Base-by-base conservation (phyloP, 768 basidiomycete species). In the Suillus spraguei region DNA sequence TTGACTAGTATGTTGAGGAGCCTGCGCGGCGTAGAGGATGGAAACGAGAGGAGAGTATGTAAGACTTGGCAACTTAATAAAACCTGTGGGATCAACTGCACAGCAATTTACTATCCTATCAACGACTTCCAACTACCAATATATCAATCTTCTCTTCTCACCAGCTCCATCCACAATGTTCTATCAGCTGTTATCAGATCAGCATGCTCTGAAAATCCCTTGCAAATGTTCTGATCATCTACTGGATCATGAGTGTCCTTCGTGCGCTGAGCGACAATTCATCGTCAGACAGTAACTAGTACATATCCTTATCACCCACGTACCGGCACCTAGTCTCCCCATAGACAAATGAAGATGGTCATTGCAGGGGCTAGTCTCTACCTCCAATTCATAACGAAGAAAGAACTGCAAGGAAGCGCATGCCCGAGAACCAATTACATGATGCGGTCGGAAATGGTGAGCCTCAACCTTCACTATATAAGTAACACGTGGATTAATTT, bases 11-110 rank as follows among this genome's bases (percentile, higher is more conserved):
- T 60, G 20, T 47, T 24, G 38, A 6, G 35, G 42, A 46, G 39
- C 54, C 61, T 50, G 41, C 61, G 44, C 52, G 32, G 38, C 38
- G 53, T n/a, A 28, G 46, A 50, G 46, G 46, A 56, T 38, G 20
- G 33, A 53, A 35, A 53, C 11, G 32, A 53, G 33, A 2, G 50
- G 17, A 52, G 33, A 2, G 50, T 33, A 20, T n/a, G n/a, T 22
- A 13, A 20, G 44, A 47, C n/a, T 46, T 22, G 46, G 11, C 3
- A 7, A 42, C 4, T n/a, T n/a, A 4, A 47, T 47, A 13, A 46
- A 46, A 46, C 22, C 11, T 28, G 28, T 53, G 32, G 17, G 32
- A 53, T 28, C 52, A 9, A 28, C 8, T 50, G 28, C 49, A 50
- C 49, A 50, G 49, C 49, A 50, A 50, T 50, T 50, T 49, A 28